Base-by-base conservation (phyloP, 2,329 filamentous ascomycete genomes). In the Beauveria australis region DNA sequence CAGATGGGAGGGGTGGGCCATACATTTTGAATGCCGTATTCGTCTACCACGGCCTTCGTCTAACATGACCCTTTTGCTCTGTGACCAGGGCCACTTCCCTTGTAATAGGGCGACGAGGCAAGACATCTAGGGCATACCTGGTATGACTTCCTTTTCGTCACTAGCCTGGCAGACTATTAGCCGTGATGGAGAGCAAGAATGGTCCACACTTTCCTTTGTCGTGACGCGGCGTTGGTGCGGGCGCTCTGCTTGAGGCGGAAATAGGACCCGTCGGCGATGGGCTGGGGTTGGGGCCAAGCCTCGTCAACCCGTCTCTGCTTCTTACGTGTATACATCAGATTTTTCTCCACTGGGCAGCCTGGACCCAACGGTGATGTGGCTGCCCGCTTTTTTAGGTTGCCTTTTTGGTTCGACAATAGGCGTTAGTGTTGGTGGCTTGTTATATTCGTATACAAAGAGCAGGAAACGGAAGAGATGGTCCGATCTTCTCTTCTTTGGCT, bases 231-330 rank as follows among this genome's bases (percentile, higher is more conserved):
- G 22, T 49, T 51, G 30, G 55, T 58, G 55, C 55, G 55, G 55
- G 55, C 55, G 55, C 55, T 44, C 44, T 16, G 54, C 30, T 57
- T 49, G 30, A 22, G 30, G 33, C 55, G 55, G 55, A 58, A 58
- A 49, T 49, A 58, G 55, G 55, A n/a, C 54, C 33, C 44, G 44
- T 37, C 26, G 22, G 33, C 49, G 55, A 46, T 46, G 44, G 55
- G 46, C 43, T 56, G 55, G 55, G 44, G 14, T 43, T 24, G 44
- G 46, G 55, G 44, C 53, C 53, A 56, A 46, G 53, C 43, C 53
- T 56, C 22, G 40, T 24, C n/a, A 55, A 10, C 43, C 43, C 19
- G 19, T 37, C 28, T 52, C 28, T 47, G 28, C 12, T n/a, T 33
- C 9, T n/a, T 28, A 24, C 44, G 10, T 19, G 49, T 40, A 53